Evolutionary conservation across 805 yeast species (phyloP).

Genomic region (Yamadazyma sp.): DNA sequence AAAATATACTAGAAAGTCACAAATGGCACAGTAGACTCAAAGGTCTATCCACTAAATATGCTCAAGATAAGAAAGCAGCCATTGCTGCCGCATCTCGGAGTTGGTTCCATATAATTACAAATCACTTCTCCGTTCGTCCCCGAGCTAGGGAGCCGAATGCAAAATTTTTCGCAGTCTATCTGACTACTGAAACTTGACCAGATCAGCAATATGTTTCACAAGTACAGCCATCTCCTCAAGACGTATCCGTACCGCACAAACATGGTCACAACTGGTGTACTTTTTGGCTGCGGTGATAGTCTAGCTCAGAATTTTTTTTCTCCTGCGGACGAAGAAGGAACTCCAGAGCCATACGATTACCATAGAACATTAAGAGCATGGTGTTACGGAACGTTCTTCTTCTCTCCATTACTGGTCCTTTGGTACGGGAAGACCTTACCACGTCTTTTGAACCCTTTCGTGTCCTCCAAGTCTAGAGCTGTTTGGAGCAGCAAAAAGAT

Average conservation of each 20-base stretch:
- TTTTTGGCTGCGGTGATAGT: conserved; percentile 44
- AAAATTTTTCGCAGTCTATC: conserved; percentile 5
- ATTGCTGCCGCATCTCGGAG: too few species aligned
- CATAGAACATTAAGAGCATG: conserved; percentile 36
- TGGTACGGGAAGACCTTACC: conserved; percentile 43
- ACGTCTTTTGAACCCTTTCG: conserved; percentile 33
- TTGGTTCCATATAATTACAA: too few species aligned
- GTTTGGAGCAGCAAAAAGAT: conserved; percentile 14
- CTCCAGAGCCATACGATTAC: conserved; percentile 22
- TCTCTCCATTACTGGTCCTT: conserved; percentile 39
- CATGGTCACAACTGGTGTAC: conserved; percentile 51
- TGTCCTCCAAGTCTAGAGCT: conserved; percentile 18
- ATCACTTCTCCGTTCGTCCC: too few species aligned
- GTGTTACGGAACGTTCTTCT: conserved; percentile 37
- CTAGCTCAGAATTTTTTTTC: conserved; percentile 43
- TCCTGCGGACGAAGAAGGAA: conserved; percentile 22
- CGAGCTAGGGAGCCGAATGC: not conserved
- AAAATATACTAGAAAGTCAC: too few species aligned
- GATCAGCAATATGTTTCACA: conserved; percentile 6
- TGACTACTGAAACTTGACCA: too few species aligned
- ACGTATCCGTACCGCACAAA: conserved; percentile 54
- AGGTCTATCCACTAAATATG: too few species aligned
- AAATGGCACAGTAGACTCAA: too few species aligned
- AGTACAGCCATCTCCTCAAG: conserved; percentile 30
- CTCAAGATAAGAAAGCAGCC: too few species aligned